phyloP scores from a whole-genome alignment of 2,329 filamentous ascomycete genomes.

The Coleophoma cylindrospora region DNA sequence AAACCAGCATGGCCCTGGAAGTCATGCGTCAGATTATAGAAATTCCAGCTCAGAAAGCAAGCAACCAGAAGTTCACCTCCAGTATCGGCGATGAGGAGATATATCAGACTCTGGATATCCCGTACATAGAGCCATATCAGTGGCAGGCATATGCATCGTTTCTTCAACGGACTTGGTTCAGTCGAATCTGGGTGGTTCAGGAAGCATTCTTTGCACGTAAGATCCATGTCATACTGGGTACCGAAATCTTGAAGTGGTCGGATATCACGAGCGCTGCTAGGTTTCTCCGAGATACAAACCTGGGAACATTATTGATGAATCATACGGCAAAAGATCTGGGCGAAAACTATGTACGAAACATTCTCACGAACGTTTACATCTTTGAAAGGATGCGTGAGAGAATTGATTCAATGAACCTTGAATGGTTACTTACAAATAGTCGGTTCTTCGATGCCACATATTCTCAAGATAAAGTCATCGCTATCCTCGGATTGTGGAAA shows the following conservation, averaged over 20 bases:
- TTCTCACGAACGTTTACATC: conserved; percentile 7
- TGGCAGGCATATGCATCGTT: conserved; percentile 9
- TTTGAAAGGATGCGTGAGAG: conserved; percentile 5
- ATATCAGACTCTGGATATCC: conserved; percentile 3
- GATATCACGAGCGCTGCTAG: conserved; percentile 3
- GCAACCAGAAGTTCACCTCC: not conserved
- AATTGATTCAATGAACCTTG: conserved; percentile 1
- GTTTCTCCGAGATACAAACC: conserved; percentile 4
- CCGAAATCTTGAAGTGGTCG: conserved; percentile 2
- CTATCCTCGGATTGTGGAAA: conserved; percentile 7
- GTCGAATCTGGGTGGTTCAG: not conserved
- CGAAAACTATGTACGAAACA: conserved; percentile 3
- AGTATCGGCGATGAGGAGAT: conserved; percentile 2
- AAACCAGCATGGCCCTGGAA: not conserved
- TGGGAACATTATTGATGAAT: conserved; percentile 4
- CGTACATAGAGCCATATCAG: not conserved
- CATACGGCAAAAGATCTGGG: not conserved
- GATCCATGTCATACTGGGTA: conserved; percentile 2
- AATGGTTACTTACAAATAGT: conserved; percentile 7
- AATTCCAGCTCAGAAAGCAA: not conserved
- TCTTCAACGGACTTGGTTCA: not conserved
- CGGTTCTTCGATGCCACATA: conserved; percentile 7
- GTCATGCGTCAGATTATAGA: not conserved
- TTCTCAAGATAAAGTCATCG: conserved; percentile 9
- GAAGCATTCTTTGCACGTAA: not conserved